phyloP scores from a whole-genome alignment of 2,329 filamentous ascomycete species.

The Colletotrichum sp. region DNA sequence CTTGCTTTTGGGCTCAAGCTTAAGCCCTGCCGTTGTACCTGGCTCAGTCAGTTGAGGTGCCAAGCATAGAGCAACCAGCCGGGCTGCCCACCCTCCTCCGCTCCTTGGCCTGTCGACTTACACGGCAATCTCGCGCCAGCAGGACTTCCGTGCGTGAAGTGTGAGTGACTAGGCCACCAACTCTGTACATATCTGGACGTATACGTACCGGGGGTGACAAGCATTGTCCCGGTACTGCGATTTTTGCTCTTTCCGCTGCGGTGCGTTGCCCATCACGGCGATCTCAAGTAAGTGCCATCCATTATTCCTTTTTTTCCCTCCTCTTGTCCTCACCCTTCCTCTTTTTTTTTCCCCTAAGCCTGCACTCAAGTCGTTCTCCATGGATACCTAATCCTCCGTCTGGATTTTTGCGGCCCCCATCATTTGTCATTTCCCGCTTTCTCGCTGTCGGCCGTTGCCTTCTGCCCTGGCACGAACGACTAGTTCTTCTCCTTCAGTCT shows the following conservation, averaged over 20 bases:
- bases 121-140: neutral
- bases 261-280: slow-evolving; percentile 9
- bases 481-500: neutral
- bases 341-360: neutral
- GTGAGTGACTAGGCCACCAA: neutral
- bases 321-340: neutral
- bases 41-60: neutral
- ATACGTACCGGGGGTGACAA: slow-evolving; percentile 1
- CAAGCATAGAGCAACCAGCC: neutral
- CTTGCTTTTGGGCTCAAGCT: neutral
- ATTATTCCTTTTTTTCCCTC: slow-evolving; percentile 18
- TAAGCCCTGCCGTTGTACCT: neutral
- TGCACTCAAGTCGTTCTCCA: neutral
- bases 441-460: neutral
- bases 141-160: neutral
- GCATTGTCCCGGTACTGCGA: neutral
- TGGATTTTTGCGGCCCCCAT: neutral
- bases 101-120: neutral
- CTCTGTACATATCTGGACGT: neutral
- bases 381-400: neutral
- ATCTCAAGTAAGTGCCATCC: slow-evolving; percentile 13
- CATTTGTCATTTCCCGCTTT: slow-evolving; percentile 19
- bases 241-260: neutral
- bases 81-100: neutral
- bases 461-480: neutral